A percentile compares a stretch with the other conserved stretches of the same genome.
Conservation (phyloP, 2,329 filamentous ascomycete genomes). For the Raffaelea arxii region DNA sequence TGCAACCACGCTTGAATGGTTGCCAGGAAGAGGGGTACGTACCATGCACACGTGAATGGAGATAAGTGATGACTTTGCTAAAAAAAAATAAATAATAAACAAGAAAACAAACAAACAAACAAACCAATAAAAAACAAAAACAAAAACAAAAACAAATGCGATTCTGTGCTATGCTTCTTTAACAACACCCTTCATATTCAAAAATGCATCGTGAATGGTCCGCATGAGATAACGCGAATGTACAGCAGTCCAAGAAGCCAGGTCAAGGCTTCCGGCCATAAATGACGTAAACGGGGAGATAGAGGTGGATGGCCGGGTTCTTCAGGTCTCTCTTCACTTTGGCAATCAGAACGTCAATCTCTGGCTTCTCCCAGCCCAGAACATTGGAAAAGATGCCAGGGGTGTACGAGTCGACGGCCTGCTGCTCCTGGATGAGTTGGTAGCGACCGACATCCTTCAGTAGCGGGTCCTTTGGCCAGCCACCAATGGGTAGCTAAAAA, state of each 20-base stretch:
- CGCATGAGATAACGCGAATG: too few species aligned
- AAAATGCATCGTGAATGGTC: too few species aligned
- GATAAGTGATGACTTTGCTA: too few species aligned
- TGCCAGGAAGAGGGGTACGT: not conserved
- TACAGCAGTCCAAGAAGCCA: too few species aligned
- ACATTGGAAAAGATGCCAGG: slow-evolving; percentile 13
- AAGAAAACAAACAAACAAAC: not conserved
- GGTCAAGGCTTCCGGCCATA: not conserved
- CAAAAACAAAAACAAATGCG: not conserved
- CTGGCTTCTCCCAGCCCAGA: slow-evolving; percentile 7
- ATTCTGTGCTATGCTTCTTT: too few species aligned
- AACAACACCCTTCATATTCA: too few species aligned
- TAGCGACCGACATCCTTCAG: slow-evolving; percentile 26
- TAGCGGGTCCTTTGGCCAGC: slow-evolving; percentile 35
- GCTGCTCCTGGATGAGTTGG: not conserved
- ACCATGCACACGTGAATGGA: not conserved
- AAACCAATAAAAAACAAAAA: not conserved
- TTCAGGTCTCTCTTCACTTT: slow-evolving; percentile 6
- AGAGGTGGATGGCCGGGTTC: slow-evolving; percentile 8
- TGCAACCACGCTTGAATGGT: not conserved
- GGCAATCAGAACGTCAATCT: slow-evolving; percentile 7
- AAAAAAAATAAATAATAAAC: not conserved
- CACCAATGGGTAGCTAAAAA: slow-evolving; percentile 31
- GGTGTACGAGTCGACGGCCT: slow-evolving; percentile 2
- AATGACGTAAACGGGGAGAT: slow-evolving; percentile 5